Base-by-base conservation (phyloP, 805 yeast genomes). In the Yarrowia sp. region DNA sequence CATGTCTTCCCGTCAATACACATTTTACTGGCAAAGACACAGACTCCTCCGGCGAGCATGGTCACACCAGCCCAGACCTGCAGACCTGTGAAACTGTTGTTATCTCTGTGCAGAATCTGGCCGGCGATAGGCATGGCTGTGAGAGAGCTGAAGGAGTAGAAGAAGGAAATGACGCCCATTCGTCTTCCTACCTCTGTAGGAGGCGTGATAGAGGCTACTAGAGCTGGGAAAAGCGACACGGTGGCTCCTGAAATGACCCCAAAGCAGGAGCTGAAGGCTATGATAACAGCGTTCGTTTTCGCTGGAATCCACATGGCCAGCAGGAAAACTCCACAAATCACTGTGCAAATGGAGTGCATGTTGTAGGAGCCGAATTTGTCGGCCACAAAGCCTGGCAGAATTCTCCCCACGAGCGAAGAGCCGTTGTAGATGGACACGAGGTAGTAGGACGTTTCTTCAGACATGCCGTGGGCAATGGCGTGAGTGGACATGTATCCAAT, bases 101-200 rank as follows among this genome's bases (percentile, higher is more conserved):
- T 20, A 5, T 61, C 38, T 10, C 24, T 24, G 20, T 47, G 36
- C 20, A 61, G 38, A 61, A 61, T 61, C 39, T 46, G 75, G 9
- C 81, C 81, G 6, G 79, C 79, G 19, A 79, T 71, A 9, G 81
- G 81, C 56, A 77, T 70, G 12, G 81, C 81, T 3, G 77, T 76
- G 20, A 79, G 74, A 1, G 77, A 74, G 2, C 76, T 79, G 46
- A 79, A 72, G 43, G 79, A 74, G 30, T 75, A 78, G 42, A 79
- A 71, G 56, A 85, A 86, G 74, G 86, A 88, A 69, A 86, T 82
- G 17, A 90, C 82, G 0, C 92, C 92, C 71, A 86, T 88, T 17
- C 89, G 78, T 71, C 85, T 85, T n/a, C 93, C 93, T 73, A 88
- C 88, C 67, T 86, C 84, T 67, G 82, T 80, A 0, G 88, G 86